A percentile compares a stretch with the other conserved stretches of the same genome.
Conservation (phyloP, 116 monocot species). For the Zostera marina region DNA sequence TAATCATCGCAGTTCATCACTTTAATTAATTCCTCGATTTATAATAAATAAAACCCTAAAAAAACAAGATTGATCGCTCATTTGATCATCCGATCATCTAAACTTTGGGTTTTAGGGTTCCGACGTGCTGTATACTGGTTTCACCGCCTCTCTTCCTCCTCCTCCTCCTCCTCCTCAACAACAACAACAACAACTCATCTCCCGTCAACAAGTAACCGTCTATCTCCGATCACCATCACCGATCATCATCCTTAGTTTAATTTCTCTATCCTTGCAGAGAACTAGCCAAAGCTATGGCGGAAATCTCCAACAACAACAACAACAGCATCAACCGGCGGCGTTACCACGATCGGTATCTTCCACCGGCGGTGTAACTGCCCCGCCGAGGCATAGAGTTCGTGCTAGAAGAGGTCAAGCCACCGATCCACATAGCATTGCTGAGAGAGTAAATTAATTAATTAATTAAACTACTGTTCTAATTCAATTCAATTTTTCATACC, state of each 20-base stretch:
- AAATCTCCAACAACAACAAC: neutral
- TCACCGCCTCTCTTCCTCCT: conserved; percentile 34
- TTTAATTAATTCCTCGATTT: too few species aligned
- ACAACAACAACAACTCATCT: conserved; percentile 33
- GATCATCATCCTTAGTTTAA: neutral
- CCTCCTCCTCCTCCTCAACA: conserved; percentile 28
- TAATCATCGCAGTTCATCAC: too few species aligned
- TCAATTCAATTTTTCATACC: neutral
- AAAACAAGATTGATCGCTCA: too few species aligned
- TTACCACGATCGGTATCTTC: neutral
- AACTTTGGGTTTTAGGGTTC: conserved; percentile 19
- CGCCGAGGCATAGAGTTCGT: conserved; percentile 68
- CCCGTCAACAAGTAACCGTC: conserved; percentile 31
- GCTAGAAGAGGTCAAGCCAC: conserved; percentile 92
- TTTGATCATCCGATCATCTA: too few species aligned
- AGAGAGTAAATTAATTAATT: conserved; percentile 34
- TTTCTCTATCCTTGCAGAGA: neutral
- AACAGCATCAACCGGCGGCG: conserved; percentile 16
- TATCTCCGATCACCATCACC: neutral
- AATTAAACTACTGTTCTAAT: neutral
- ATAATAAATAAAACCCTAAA: conserved; percentile 33
- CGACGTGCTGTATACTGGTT: conserved; percentile 32
- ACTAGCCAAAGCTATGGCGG: conserved; percentile 33
- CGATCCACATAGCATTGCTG: conserved; percentile 94
- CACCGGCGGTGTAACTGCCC: conserved; percentile 17